phyloP scores from a whole-genome alignment of 2,329 filamentous ascomycete genomes.

The Cucurbitaria berberidis region DNA sequence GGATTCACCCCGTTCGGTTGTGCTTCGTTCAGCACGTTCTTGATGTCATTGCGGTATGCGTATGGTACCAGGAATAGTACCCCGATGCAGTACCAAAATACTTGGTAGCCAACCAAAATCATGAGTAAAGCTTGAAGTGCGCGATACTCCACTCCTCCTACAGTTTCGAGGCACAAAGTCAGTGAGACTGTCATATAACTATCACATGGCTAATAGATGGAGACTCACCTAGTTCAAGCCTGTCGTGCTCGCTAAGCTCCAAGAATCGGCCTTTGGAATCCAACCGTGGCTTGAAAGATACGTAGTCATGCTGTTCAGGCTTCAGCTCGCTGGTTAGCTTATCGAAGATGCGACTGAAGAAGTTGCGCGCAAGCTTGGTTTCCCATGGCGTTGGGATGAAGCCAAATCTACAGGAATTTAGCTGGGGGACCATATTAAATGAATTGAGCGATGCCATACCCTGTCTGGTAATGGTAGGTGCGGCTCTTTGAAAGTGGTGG shows the following conservation, averaged over 20 bases:
- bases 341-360: conserved; percentile 29
- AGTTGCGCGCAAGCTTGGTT: conserved; percentile 26
- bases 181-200: neutral
- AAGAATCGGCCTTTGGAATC: conserved; percentile 41
- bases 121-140: conserved; percentile 57
- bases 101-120: conserved; percentile 51
- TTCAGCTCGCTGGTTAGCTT: conserved; percentile 26
- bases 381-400: conserved; percentile 43
- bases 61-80: conserved; percentile 57
- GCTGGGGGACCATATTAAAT: neutral
- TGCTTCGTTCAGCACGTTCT: conserved; percentile 49
- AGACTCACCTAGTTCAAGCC: conserved; percentile 44
- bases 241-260: conserved; percentile 50
- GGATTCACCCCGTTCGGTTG: conserved; percentile 41
- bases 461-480: conserved; percentile 34
- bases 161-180: neutral
- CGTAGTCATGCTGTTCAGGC: conserved; percentile 34
- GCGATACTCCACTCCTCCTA: conserved; percentile 60
- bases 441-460: neutral
- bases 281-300: conserved; percentile 40
- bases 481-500: conserved; percentile 22
- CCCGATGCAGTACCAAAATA: conserved; percentile 50
- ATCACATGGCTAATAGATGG: neutral
- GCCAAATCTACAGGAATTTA: conserved; percentile 14
- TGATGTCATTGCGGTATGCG: conserved; percentile 49